Percentiles rank a stretch among this genome's conserved stretches.
phyloP scores from a whole-genome alignment of 2,329 filamentous ascomycete genomes.

The Fusarium pseudonygamai region DNA sequence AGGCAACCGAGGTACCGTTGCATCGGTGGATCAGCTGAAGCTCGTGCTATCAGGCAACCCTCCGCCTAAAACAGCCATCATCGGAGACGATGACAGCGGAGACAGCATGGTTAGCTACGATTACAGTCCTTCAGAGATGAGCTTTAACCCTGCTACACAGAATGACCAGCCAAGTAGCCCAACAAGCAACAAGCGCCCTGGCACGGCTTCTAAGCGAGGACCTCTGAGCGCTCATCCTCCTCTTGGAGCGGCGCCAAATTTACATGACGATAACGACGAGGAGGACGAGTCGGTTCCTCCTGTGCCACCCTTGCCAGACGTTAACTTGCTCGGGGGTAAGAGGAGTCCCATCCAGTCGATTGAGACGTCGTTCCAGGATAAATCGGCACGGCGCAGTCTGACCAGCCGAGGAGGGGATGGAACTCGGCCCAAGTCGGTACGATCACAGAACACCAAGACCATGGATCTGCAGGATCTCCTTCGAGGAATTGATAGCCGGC shows the following conservation, averaged over 20 bases:
- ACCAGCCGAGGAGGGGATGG: constrained; percentile 56
- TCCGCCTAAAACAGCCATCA: constrained; percentile 51
- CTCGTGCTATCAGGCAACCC: constrained; percentile 65
- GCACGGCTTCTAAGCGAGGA: constrained; percentile 51
- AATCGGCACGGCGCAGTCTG: constrained; percentile 48
- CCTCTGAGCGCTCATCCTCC: constrained; percentile 57
- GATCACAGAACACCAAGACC: constrained; percentile 46
- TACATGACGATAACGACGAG: constrained; percentile 45
- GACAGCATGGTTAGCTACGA: constrained; percentile 80
- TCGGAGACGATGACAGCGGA: constrained; percentile 61
- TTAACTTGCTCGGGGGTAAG: constrained; percentile 45
- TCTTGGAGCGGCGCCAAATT: constrained; percentile 41
- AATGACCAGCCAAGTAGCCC: constrained; percentile 46
- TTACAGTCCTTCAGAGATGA: constrained; percentile 72
- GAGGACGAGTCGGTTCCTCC: constrained; percentile 59
- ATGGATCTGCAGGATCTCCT: constrained; percentile 62
- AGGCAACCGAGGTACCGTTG: constrained; percentile 61
- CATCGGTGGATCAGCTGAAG: constrained; percentile 72
- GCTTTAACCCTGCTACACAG: constrained; percentile 59
- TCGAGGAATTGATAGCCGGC: constrained; percentile 60
- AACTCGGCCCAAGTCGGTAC: constrained; percentile 47
- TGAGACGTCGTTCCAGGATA: constrained; percentile 51
- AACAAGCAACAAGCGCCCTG: constrained; percentile 45
- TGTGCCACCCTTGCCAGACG: constrained; percentile 63
- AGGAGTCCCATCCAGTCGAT: constrained; percentile 40